A percentile compares a stretch with the other conserved stretches of the same genome.
These are phyloP conservation scores for Backusella mclennaniae DNA, from an alignment of 192 early-diverging fungal species.

Conservation along the genomic window DNA sequence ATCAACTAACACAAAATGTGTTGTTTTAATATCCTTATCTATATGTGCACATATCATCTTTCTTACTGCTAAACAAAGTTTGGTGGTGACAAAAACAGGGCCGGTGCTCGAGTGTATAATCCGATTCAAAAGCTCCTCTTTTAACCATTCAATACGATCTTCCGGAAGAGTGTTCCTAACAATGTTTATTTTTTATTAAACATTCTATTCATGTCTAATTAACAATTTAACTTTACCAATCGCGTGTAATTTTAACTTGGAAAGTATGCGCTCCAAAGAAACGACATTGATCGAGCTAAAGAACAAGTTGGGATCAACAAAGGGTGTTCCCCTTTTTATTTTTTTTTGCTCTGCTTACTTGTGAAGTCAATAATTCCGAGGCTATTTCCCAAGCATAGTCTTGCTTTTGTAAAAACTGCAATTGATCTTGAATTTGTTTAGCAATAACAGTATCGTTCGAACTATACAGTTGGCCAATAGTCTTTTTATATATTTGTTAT, in stretches of 20 bases:
- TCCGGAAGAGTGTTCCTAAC: constrained; percentile 48
- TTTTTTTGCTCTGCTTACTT: constrained; percentile 28
- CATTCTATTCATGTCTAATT: neutral
- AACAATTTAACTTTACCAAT: constrained; percentile 40
- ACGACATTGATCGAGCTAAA: constrained; percentile 44
- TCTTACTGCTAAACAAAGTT: constrained; percentile 55
- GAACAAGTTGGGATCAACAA: neutral
- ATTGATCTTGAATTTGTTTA: constrained; percentile 50
- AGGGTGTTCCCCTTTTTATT: too few relatives aligned
- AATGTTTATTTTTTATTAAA: neutral
- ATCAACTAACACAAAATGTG: constrained; percentile 38
- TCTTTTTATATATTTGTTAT: constrained; percentile 18
- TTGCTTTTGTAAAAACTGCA: constrained; percentile 52
- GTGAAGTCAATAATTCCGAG: constrained; percentile 43
- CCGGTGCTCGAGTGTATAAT: constrained; percentile 44
- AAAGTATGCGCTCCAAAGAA: constrained; percentile 62
- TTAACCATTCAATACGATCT: constrained; percentile 53
- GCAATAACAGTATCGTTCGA: constrained; percentile 35
- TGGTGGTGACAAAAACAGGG: constrained; percentile 49
- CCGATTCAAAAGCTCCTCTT: constrained; percentile 45
- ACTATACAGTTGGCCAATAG: constrained; percentile 49
- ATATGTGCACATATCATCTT: neutral
- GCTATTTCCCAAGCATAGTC: constrained; percentile 57
- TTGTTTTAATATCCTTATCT: neutral
- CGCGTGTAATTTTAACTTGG: constrained; percentile 55